Base-by-base conservation (phyloP, 2,329 filamentous ascomycete species). In the Pleoardoris graminearum region DNA sequence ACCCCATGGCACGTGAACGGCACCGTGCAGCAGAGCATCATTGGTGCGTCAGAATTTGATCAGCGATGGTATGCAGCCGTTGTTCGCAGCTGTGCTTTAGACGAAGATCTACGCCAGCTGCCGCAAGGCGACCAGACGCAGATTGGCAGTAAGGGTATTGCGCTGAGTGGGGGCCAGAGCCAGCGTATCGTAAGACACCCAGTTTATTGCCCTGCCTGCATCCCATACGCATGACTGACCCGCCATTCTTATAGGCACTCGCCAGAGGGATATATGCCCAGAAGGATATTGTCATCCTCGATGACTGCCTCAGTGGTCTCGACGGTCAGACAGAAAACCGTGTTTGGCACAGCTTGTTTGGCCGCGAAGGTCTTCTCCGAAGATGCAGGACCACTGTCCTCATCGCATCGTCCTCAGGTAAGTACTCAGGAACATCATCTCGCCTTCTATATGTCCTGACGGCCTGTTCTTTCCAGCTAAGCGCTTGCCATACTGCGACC, bases 161-260 rank as follows among this genome's bases (percentile, higher is more conserved):
- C 77, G 21, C 71, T 82, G 29, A 82, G 79, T 62, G 79, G 79
- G 25, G 80, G 80, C 4, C 80, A 82, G 56, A 80, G 76, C 54
- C 79, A 81, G 54, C 75, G 80, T 44, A 76, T 82, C 57, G 77
- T 73, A 53, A 66, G 69, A 36, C 51, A 47, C 38, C 54, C 50
- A 53, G 6, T 47, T 47, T 50, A 57, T 53, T 53, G 57, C 53
- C 58, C 56, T 61, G 46, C 60, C 50, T 44, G 29, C 46, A 30
- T 22, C 44, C 32, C 21, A 16, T 37, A 19, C 32, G 6, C 7
- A 30, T 43, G 19, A 47, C 37, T 48, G 43, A 52, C 36, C 6
- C 3, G 11, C 8, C 10, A 3, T 21, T 22, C 7, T 22, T 19
- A 38, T 38, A 73, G 68, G 76, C 79, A n/a, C 72, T 82, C n/a